A percentile compares a stretch with the other conserved stretches of the same genome.
Conservation (phyloP, 2,329 filamentous ascomycete genomes). For the Phialophora verrucosa region DNA sequence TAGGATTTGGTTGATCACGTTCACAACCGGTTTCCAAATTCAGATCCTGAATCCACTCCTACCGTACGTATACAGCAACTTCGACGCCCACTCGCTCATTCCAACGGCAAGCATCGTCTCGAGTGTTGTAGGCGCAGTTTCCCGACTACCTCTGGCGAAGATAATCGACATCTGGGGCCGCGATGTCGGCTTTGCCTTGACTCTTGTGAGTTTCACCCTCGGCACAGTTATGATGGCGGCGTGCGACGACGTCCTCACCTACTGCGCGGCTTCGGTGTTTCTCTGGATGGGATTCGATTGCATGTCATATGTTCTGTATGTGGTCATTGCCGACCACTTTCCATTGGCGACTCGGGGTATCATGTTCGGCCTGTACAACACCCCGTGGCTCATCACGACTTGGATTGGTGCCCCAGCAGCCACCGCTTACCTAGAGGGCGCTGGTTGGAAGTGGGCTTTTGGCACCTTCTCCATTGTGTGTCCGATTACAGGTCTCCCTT, state of each 20-base stretch:
- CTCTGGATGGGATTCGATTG: constrained; percentile 49
- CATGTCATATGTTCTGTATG: constrained; percentile 40
- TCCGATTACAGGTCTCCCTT: constrained; percentile 44
- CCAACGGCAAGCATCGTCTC: no score
- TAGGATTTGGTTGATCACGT: no score
- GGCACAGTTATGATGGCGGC: constrained; percentile 65
- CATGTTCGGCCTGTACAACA: constrained; percentile 25
- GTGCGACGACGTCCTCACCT: constrained; percentile 63
- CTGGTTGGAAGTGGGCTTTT: constrained; percentile 39
- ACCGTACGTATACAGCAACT: no score
- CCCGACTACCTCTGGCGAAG: no score
- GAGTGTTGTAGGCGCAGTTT: no score
- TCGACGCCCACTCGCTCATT: no score
- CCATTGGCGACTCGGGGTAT: constrained; percentile 37
- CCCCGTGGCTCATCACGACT: constrained; percentile 40
- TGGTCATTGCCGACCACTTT: constrained; percentile 44
- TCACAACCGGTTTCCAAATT: no score
- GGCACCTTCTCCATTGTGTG: constrained; percentile 37
- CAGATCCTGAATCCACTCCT: no score
- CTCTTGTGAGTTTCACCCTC: constrained; percentile 48
- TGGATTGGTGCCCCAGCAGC: constrained; percentile 25
- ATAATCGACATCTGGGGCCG: no score
- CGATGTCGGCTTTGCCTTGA: no score
- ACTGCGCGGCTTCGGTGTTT: constrained; percentile 65
- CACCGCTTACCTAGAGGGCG: constrained; percentile 26